Base-by-base conservation (phyloP, 2,329 filamentous ascomycete genomes). In the Canariomyces notabilis region DNA sequence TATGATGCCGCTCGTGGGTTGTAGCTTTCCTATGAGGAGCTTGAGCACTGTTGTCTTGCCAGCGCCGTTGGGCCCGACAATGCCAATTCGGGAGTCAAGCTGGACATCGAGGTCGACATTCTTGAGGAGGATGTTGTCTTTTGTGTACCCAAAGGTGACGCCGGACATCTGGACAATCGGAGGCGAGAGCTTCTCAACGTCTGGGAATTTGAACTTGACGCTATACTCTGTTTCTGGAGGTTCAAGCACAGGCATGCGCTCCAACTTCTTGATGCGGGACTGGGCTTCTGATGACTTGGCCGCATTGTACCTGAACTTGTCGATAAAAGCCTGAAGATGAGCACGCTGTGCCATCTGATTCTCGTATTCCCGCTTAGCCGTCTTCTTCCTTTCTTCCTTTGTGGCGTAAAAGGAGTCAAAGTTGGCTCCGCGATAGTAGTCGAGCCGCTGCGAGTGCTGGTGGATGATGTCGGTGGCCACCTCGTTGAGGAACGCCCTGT, bases 301-400 rank as follows among this genome's bases (percentile, higher is more conserved):
- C 21, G 93, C 93, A 64, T 98, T 98, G 77, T 98, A 98, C 43
- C 93, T 83, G 77, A 98, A 98, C 71, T 98, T 98, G 78, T 98
- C 93, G 71, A 98, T 98, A 69, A 98, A 98, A 21, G 88, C 84
- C 73, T 98, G 93, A 53, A 98, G 71, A 74, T 98, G 93, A 23
- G 89, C 89, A 58, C 93, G 80, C 67, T 91, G 82, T 1, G 78
- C 89, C 89, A 97, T 95, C 64, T 98, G 93, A 69, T 94, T 97
- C 69, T 98, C 93, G 69, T 98, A 98, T 68, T 98, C 93, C 60
- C 89, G 85, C 76, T 93, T 91, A 35, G 90, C 89, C 37, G 87
- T 90, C 82, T 98, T 98, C 66, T 91, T 87, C 55, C 93, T 84
- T 69, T 98, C 93, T 68, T 98, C 93, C 62, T 89, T 93, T 18